A percentile compares a stretch with the other conserved stretches of the same genome.
These are phyloP conservation scores for Gypsophila paniculata DNA, from an alignment of 179 eudicot species.

Conservation along the genomic window DNA sequence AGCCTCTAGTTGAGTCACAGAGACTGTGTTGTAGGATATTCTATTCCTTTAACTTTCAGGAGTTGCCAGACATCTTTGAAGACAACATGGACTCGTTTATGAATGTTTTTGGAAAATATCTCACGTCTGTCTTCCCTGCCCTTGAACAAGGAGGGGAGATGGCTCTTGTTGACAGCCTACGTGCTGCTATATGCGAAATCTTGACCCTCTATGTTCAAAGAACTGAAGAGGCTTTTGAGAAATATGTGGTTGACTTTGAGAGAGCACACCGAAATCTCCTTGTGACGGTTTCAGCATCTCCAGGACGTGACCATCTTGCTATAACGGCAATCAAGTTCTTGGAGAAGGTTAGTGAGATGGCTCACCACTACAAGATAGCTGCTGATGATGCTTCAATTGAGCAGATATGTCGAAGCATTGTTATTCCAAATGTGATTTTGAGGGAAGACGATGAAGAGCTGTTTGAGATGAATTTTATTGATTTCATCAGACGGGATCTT, in stretches of 20 bases:
- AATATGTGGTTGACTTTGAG: constrained; percentile 59
- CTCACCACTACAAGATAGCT: constrained; percentile 59
- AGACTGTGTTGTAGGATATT: constrained; percentile 87
- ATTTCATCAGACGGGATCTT: constrained; percentile 86
- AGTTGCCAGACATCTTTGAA: constrained; percentile 90
- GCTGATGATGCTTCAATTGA: constrained; percentile 63
- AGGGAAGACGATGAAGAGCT: constrained; percentile 93
- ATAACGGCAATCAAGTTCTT: constrained; percentile 81
- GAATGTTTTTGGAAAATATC: constrained; percentile 69
- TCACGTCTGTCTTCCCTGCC: constrained; percentile 48
- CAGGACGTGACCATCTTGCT: constrained; percentile 72
- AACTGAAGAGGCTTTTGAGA: constrained; percentile 74
- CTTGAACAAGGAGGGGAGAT: constrained; percentile 68
- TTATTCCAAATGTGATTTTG: constrained; percentile 86
- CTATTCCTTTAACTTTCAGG: constrained; percentile 79
- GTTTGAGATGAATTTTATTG: constrained; percentile 85
- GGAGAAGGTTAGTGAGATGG: constrained; percentile 70
- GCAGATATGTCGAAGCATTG: constrained; percentile 75
- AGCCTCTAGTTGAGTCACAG: constrained; percentile 69
- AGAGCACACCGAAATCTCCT: constrained; percentile 67
- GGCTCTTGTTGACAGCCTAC: constrained; percentile 65
- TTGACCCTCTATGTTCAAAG: constrained; percentile 81
- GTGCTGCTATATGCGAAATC: constrained; percentile 87
- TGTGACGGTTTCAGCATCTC: constrained; percentile 50
- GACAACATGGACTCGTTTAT: constrained; percentile 88